Percentiles rank a stretch among this genome's conserved stretches.
These are phyloP conservation scores for Clitoria ternatea DNA, from an alignment of 306 rosid species.

Conservation along the genomic window DNA sequence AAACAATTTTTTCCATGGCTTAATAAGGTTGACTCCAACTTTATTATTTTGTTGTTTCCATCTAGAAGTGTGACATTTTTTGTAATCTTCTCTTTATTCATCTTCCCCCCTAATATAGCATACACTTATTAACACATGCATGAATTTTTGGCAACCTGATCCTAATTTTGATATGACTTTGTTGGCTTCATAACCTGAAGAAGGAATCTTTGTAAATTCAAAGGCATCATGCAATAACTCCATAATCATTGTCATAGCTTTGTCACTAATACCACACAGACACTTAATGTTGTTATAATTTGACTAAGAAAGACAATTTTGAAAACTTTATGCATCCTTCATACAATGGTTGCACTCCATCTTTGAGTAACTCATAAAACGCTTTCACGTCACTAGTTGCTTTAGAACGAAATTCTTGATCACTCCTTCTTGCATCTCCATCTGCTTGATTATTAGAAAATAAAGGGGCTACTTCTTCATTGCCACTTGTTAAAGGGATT, in stretches of 20 bases:
- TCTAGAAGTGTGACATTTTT: neutral
- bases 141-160: neutral
- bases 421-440: no score
- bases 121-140: neutral
- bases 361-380: neutral
- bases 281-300: neutral
- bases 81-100: neutral
- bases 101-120: neutral
- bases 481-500: no score
- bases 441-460: no score
- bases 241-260: neutral
- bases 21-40: no score
- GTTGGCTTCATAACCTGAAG: neutral
- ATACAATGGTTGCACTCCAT: neutral
- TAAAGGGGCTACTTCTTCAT: no score
- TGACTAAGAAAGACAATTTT: neutral
- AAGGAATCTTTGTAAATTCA: neutral
- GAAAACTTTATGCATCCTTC: neutral
- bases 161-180: neutral
- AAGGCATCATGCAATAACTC: neutral
- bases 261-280: neutral
- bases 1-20: neutral
- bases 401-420: neutral
- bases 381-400: neutral
- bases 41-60: neutral